Evolutionary conservation across 1,284 basidiomycete genomes (phyloP).

Genomic region (Cerioporus squamosus): DNA sequence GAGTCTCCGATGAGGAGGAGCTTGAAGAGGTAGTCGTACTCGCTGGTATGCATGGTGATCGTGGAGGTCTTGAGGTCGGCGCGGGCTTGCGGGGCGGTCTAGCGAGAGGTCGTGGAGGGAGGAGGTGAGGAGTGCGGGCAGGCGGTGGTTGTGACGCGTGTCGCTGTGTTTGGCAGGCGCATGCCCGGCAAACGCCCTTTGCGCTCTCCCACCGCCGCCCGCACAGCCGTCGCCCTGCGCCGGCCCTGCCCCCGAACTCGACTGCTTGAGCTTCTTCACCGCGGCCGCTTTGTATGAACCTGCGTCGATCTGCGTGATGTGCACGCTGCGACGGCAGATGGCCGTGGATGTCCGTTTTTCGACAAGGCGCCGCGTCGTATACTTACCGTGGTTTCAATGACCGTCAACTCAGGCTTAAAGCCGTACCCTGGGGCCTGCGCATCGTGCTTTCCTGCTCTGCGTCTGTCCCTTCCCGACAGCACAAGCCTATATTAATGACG

Average conservation of each 20-base stretch:
- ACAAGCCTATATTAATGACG: too few relatives aligned
- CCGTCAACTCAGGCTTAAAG: too few relatives aligned
- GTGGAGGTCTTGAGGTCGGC: slow-evolving; percentile 20
- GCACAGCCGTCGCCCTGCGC: slow-evolving; percentile 22
- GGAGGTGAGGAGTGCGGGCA: slow-evolving; percentile 30
- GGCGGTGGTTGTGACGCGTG: slow-evolving; percentile 43
- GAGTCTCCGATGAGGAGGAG: slow-evolving; percentile 92
- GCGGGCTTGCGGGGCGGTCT: slow-evolving; percentile 18
- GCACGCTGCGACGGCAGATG: not conserved
- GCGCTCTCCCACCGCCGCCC: slow-evolving; percentile 21
- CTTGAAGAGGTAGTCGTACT: slow-evolving; percentile 99
- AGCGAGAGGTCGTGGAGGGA: slow-evolving; percentile 27
- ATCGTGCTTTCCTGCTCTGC: too few relatives aligned
- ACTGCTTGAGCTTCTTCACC: not conserved
- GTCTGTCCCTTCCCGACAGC: too few relatives aligned
- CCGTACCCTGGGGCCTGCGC: too few relatives aligned
- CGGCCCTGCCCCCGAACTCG: slow-evolving; percentile 7
- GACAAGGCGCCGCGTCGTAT: too few relatives aligned
- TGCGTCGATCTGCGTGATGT: not conserved
- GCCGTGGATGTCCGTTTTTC: too few relatives aligned
- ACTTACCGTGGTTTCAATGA: too few relatives aligned
- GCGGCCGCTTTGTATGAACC: not conserved
- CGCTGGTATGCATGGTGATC: slow-evolving; percentile 80
- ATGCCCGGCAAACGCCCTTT: slow-evolving; percentile 32
- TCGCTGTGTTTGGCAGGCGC: slow-evolving; percentile 31